Evolutionary conservation across 176 grass and related monocot species (phyloP).

Genomic region (Metroxylon sagu): DNA sequence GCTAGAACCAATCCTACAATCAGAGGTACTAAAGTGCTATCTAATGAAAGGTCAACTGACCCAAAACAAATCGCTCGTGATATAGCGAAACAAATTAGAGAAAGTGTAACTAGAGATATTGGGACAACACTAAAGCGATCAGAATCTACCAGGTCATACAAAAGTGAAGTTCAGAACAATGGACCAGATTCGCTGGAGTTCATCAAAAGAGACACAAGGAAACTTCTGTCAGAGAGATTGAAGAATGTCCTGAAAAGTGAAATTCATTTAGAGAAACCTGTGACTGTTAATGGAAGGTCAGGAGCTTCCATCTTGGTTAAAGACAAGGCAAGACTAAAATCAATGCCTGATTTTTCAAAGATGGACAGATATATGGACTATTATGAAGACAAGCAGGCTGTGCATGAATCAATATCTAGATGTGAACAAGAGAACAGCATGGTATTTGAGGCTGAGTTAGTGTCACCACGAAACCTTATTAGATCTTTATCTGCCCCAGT

Average conservation of each 20-base stretch:
- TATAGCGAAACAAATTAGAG: conserved; percentile 48
- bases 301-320: conserved; percentile 8
- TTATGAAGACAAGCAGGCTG: conserved; percentile 22
- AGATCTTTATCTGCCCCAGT: conserved; percentile 68
- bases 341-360: conserved; percentile 28
- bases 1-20: background rate
- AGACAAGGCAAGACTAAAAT: conserved; percentile 27
- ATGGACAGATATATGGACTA: conserved; percentile 8
- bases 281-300: conserved; percentile 8
- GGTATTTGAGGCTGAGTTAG: background rate
- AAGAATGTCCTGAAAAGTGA: conserved; percentile 35
- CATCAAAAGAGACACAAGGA: conserved; percentile 29
- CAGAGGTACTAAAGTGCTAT: conserved; percentile 11
- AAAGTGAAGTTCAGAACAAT: conserved; percentile 17
- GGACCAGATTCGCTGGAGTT: conserved; percentile 20
- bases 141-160: conserved; percentile 32
- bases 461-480: conserved; percentile 29
- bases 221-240: conserved; percentile 18
- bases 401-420: conserved; percentile 7
- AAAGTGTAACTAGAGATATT: conserved; percentile 34
- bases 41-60: conserved; percentile 9
- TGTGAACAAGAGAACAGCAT: conserved; percentile 1
- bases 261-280: conserved; percentile 9
- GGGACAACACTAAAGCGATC: conserved; percentile 34
- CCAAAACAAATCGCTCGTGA: conserved; percentile 37